Percentiles rank a stretch among this genome's conserved stretches.
phyloP scores from a whole-genome alignment of 2,329 filamentous ascomycete species.

The Fusarium pseudograminearum region DNA sequence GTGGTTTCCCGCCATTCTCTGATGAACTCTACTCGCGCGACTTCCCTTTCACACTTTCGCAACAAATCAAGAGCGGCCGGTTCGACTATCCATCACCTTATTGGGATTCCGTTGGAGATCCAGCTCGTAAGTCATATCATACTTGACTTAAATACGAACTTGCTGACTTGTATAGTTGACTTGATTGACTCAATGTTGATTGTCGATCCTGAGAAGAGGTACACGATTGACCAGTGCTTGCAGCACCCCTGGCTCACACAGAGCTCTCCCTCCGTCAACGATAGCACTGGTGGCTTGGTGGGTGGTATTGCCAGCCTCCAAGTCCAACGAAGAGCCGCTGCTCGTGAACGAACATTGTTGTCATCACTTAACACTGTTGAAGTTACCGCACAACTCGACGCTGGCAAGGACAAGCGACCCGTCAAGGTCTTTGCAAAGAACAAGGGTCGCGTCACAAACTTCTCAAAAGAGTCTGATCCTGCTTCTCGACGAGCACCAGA shows the following conservation, averaged over 20 bases:
- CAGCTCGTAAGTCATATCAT: conserved; percentile 68
- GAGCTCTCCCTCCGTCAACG: conserved; percentile 70
- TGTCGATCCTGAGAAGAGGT: conserved; percentile 84
- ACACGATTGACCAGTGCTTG: conserved; percentile 90
- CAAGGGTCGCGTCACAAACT: conserved; percentile 54
- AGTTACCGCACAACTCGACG: conserved; percentile 64
- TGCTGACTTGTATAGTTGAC: conserved; percentile 67
- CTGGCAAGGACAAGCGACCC: conserved; percentile 66
- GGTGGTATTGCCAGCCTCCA: conserved; percentile 86
- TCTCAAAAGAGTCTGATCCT: conserved; percentile 72
- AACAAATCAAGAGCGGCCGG: conserved; percentile 88
- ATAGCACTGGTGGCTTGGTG: conserved; percentile 93
- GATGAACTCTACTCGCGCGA: conserved; percentile 87
- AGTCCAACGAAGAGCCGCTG: conserved; percentile 83
- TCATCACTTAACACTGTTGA: conserved; percentile 82
- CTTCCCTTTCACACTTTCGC: conserved; percentile 88
- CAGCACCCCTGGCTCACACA: conserved; percentile 89
- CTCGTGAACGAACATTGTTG: conserved; percentile 86
- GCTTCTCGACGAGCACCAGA: conserved; percentile 73
- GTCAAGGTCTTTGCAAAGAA: conserved; percentile 85
- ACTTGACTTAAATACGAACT: background rate
- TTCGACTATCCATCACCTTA: conserved; percentile 98
- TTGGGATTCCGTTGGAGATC: conserved; percentile 74
- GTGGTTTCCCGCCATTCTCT: conserved; percentile 96
- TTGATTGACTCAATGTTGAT: conserved; percentile 96